Conservation (phyloP, 805 yeast species). For the Candida nonsorbophila region DNA sequence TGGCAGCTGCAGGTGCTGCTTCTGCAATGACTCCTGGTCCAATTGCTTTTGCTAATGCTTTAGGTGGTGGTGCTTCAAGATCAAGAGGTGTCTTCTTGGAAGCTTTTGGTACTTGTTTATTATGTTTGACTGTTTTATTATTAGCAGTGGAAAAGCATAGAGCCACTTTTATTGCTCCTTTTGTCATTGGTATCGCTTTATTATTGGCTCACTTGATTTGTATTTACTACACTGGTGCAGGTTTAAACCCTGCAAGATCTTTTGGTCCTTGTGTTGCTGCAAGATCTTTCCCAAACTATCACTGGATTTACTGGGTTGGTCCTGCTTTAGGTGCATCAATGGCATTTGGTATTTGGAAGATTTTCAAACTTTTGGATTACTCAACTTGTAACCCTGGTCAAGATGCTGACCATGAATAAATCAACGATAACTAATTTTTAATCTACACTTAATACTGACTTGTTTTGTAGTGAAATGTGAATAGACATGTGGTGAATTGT, state of each 20-base stretch:
- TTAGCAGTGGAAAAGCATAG: constrained; percentile 79
- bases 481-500: no score
- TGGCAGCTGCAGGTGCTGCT: constrained; percentile 91
- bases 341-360: constrained; percentile 63
- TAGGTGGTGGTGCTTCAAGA: constrained; percentile 69
- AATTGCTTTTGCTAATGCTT: constrained; percentile 61
- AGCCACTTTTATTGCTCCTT: constrained; percentile 75
- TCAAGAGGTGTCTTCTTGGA: constrained; percentile 77
- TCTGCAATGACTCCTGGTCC: constrained; percentile 81
- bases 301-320: constrained; percentile 93
- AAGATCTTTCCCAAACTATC: constrained; percentile 69
- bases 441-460: no score
- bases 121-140: constrained; percentile 74
- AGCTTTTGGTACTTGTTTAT: constrained; percentile 69
- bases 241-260: constrained; percentile 86
- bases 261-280: constrained; percentile 80
- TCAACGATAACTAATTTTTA: constrained; percentile 1
- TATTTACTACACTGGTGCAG: constrained; percentile 86
- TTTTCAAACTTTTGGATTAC: constrained; percentile 61
- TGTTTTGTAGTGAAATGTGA: no score
- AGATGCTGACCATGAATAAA: constrained; percentile 44
- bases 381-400: constrained; percentile 60
- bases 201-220: constrained; percentile 78
- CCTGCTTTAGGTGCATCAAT: constrained; percentile 68
- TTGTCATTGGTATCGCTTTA: constrained; percentile 76